These are phyloP conservation scores for Verticillium longisporum DNA, from an alignment of 2,329 filamentous ascomycete genomes.

Conservation along the genomic window DNA sequence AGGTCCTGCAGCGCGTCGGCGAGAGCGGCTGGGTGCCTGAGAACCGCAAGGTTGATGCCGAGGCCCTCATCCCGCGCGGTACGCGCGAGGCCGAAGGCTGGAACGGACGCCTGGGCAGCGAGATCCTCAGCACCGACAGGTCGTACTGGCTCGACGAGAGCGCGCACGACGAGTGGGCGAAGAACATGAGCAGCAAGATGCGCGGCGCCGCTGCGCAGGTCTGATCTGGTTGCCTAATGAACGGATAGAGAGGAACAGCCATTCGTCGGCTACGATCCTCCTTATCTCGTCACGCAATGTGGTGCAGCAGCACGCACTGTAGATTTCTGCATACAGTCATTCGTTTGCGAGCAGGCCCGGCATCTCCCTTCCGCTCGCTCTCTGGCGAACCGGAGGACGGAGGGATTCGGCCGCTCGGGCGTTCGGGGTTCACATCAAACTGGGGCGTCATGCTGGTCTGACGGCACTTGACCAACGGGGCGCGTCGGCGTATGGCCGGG, in stretches of 20 bases:
- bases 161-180: constrained; percentile 62
- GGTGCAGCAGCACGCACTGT: not conserved
- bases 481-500: not conserved
- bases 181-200: constrained; percentile 42
- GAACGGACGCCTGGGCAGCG: constrained; percentile 67
- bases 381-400: not conserved
- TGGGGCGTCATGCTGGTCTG: not conserved
- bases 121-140: constrained; percentile 67
- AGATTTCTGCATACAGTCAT: not conserved
- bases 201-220: constrained; percentile 3
- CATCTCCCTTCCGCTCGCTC: not conserved
- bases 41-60: not conserved
- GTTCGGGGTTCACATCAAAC: not conserved
- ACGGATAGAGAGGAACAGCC: no score
- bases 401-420: not conserved
- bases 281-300: not conserved
- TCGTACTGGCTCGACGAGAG: constrained; percentile 75
- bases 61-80: constrained; percentile 55
- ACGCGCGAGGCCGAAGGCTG: constrained; percentile 73
- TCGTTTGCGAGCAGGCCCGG: not conserved
- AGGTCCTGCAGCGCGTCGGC: constrained; percentile 56
- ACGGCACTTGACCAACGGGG: not conserved
- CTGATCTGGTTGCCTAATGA: not conserved
- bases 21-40: constrained; percentile 7
- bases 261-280: no score